Evolutionary conservation across 1,284 basidiomycete species (phyloP).

Genomic region (Rugiboletus extremiorientalis): DNA sequence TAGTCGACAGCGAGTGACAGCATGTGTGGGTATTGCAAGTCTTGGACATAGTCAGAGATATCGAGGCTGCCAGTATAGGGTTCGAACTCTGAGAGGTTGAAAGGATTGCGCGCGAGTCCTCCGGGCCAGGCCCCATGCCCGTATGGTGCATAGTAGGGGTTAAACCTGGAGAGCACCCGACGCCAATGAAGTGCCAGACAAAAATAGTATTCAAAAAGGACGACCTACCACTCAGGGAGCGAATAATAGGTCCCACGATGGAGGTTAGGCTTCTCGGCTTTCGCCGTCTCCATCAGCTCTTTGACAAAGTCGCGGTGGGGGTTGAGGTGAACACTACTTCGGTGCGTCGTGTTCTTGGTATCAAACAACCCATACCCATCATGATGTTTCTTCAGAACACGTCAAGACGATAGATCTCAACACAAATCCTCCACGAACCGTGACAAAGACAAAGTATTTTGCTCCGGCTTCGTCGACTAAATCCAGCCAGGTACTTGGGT

Average conservation of each 20-base stretch:
- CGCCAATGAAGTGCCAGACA: neutral
- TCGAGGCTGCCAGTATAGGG: constrained; percentile 53
- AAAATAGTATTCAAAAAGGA: neutral
- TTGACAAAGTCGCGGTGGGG: constrained; percentile 53
- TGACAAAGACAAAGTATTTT: constrained; percentile 61
- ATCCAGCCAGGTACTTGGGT: constrained; percentile 54
- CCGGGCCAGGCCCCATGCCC: constrained; percentile 54
- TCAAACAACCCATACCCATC: constrained; percentile 56
- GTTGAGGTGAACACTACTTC: constrained; percentile 48
- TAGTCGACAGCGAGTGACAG: constrained; percentile 50
- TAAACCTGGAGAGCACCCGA: constrained; percentile 41
- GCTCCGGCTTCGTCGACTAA: constrained; percentile 56
- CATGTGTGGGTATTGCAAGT: constrained; percentile 59
- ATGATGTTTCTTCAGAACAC: constrained; percentile 43
- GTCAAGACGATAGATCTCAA: neutral
- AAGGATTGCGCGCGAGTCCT: constrained; percentile 52
- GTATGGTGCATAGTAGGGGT: constrained; percentile 52
- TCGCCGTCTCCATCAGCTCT: constrained; percentile 53
- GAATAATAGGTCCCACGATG: constrained; percentile 54
- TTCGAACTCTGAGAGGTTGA: constrained; percentile 47
- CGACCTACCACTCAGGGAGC: constrained; percentile 49
- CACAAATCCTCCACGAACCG: constrained; percentile 33
- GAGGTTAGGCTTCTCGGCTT: constrained; percentile 47
- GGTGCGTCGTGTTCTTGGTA: constrained; percentile 49
- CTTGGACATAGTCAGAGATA: constrained; percentile 52